These are phyloP conservation scores for Fusarium scirpi DNA, from an alignment of 2,329 filamentous ascomycete species.

Conservation along the genomic window DNA sequence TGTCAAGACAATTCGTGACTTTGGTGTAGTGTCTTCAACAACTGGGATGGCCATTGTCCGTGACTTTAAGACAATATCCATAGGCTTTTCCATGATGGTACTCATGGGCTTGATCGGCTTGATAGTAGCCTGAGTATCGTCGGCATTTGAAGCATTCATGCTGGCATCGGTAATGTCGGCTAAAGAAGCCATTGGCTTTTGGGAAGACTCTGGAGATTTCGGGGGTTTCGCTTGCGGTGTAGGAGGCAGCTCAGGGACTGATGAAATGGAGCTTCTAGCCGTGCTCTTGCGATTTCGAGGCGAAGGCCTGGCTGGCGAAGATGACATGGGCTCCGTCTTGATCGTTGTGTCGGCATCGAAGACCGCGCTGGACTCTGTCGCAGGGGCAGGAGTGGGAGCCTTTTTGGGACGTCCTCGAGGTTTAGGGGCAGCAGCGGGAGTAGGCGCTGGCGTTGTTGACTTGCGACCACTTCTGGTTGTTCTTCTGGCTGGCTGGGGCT, in stretches of 20 bases:
- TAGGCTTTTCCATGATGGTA: constrained; percentile 84
- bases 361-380: constrained; percentile 53
- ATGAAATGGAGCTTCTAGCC: constrained; percentile 56
- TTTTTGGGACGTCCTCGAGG: constrained; percentile 58
- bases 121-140: constrained; percentile 57
- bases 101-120: constrained; percentile 82
- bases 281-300: constrained; percentile 77
- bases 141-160: constrained; percentile 62
- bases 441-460: constrained; percentile 57
- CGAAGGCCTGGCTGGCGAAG: constrained; percentile 56
- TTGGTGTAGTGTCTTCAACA: constrained; percentile 82
- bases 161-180: constrained; percentile 78
- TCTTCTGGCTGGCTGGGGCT: constrained; percentile 69
- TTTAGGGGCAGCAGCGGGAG: constrained; percentile 61
- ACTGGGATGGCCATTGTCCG: constrained; percentile 75
- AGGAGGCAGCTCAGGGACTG: constrained; percentile 56
- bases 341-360: constrained; percentile 52
- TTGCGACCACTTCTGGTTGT: constrained; percentile 57
- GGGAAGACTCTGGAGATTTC: constrained; percentile 68
- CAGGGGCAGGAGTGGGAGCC: constrained; percentile 50
- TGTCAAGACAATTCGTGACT: constrained; percentile 90
- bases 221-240: constrained; percentile 69
- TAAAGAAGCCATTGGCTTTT: constrained; percentile 68
- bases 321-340: constrained; percentile 47
- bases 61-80: constrained; percentile 93